A percentile compares a stretch with the other conserved stretches of the same genome.
Conservation (phyloP, 2,329 filamentous ascomycete genomes). For the Pyrenochaeta sp. region DNA sequence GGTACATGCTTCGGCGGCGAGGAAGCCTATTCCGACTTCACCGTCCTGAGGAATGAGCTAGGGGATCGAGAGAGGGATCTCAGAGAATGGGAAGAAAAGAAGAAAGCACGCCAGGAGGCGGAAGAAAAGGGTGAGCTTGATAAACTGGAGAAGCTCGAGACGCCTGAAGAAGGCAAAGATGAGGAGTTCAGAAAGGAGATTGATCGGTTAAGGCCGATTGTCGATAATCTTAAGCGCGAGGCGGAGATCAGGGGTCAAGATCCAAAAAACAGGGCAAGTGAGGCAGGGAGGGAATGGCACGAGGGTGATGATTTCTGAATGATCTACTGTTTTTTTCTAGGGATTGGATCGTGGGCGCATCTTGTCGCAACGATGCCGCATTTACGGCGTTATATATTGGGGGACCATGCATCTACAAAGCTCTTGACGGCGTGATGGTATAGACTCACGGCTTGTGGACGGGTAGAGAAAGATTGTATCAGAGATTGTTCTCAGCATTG, state of each 20-base stretch:
- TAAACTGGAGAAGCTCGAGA: constrained; percentile 40
- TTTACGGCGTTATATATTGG: not conserved
- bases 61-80: constrained; percentile 54
- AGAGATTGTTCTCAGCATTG: too few species aligned
- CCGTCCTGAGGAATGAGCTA: constrained; percentile 55
- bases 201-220: constrained; percentile 51
- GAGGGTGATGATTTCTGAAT: constrained; percentile 64
- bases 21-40: constrained; percentile 58
- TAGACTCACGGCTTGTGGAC: too few species aligned
- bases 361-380: not conserved
- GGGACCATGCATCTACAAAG: not conserved
- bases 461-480: too few species aligned
- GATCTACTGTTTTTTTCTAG: not conserved
- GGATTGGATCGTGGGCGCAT: constrained; percentile 1
- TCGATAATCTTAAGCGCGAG: constrained; percentile 53
- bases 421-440: not conserved
- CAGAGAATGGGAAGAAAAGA: constrained; percentile 50
- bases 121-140: constrained; percentile 37
- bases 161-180: constrained; percentile 55
- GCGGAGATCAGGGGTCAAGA: constrained; percentile 62
- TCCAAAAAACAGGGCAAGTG: constrained; percentile 60
- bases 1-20: constrained; percentile 67
- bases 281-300: constrained; percentile 63
- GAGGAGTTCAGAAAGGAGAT: constrained; percentile 56
- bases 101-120: constrained; percentile 46